phyloP scores from a whole-genome alignment of 768 basidiomycete genomes.

The Hypholoma sublateritium region DNA sequence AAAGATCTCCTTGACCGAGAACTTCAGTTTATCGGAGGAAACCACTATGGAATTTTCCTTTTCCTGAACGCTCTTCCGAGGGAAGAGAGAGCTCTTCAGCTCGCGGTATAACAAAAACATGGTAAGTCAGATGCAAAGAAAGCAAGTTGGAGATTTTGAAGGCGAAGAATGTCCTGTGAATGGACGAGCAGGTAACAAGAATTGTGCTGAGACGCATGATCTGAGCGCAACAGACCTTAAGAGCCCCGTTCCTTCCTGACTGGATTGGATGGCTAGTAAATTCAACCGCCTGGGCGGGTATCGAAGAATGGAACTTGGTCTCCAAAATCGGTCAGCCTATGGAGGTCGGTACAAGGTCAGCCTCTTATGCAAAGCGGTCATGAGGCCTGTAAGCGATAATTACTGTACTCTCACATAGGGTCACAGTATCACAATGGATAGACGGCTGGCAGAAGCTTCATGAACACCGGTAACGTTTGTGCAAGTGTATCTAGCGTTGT shows the following conservation, averaged over 20 bases:
- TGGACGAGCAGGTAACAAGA: neutral
- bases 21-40: neutral
- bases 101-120: neutral
- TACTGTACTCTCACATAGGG: too few species aligned
- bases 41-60: neutral
- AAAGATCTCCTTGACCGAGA: slow-evolving; percentile 3
- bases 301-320: neutral
- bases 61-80: neutral
- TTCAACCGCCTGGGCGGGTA: neutral
- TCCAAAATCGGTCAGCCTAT: too few species aligned
- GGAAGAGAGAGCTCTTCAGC: neutral
- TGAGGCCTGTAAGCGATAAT: too few species aligned
- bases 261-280: neutral
- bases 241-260: neutral
- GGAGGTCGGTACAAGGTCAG: neutral
- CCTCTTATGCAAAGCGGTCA: neutral
- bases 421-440: too few species aligned
- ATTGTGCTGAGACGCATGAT: neutral
- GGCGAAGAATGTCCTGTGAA: neutral
- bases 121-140: neutral
- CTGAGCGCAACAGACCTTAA: neutral
- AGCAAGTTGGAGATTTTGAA: neutral
- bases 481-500: too few species aligned
- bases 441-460: too few species aligned
- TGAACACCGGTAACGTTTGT: too few species aligned